Percentiles rank a stretch among this genome's conserved stretches.
Evolutionary conservation across 2,329 filamentous ascomycete genomes (phyloP).

Genomic region (Hawksworthiomyces lignivorus): DNA sequence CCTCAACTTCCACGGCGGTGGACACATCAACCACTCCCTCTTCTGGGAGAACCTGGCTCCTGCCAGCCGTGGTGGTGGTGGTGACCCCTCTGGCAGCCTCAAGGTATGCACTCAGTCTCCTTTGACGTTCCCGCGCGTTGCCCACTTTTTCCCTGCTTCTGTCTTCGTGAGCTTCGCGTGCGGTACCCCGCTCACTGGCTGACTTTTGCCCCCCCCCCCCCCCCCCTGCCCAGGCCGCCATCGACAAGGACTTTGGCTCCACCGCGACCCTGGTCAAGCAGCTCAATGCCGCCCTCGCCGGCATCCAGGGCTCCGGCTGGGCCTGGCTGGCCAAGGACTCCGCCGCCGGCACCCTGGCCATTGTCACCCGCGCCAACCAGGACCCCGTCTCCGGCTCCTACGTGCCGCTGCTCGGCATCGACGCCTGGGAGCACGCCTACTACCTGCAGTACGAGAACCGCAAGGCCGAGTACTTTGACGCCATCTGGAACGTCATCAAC

Average conservation of each 20-base stretch:
- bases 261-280: slow-evolving; percentile 57
- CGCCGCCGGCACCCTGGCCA: slow-evolving; percentile 49
- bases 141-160: too few species aligned
- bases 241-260: slow-evolving; percentile 60
- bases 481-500: slow-evolving; percentile 93
- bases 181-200: neutral
- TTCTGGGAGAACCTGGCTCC: slow-evolving; percentile 86
- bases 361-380: slow-evolving; percentile 75
- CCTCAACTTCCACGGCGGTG: slow-evolving; percentile 82
- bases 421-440: slow-evolving; percentile 96
- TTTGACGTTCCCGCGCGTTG: too few species aligned
- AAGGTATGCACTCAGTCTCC: too few species aligned
- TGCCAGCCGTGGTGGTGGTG: slow-evolving; percentile 52
- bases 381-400: slow-evolving; percentile 81
- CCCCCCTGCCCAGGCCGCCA: slow-evolving; percentile 35
- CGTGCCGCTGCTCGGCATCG: slow-evolving; percentile 76
- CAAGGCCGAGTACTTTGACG: slow-evolving; percentile 91
- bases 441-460: slow-evolving; percentile 95
- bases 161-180: neutral
- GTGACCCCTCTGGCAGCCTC: slow-evolving; percentile 55
- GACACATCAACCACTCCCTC: slow-evolving; percentile 86
- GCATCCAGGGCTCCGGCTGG: slow-evolving; percentile 83
- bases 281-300: slow-evolving; percentile 61
- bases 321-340: slow-evolving; percentile 77
- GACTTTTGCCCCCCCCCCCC: neutral